Percentiles rank a stretch among this genome's conserved stretches.
Conservation (phyloP, 2,329 filamentous ascomycete genomes). For the Arthroderma sp. region DNA sequence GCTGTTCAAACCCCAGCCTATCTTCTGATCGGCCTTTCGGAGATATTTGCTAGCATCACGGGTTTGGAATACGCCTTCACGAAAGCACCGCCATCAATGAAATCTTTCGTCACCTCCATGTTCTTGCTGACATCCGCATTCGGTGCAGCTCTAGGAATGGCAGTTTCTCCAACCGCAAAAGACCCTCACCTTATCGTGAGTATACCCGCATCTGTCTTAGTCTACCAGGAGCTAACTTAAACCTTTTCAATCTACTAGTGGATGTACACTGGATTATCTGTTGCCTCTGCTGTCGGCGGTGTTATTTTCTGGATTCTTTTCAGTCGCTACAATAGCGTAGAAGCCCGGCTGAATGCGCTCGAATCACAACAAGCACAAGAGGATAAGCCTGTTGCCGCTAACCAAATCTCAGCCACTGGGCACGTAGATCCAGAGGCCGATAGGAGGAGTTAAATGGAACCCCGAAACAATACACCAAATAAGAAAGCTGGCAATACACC, state of each 20-base stretch:
- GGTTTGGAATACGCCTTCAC: conserved; percentile 63
- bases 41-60: conserved; percentile 52
- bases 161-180: conserved; percentile 45
- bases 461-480: too few relatives aligned
- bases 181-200: conserved; percentile 46
- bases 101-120: conserved; percentile 46
- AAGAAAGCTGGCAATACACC: too few relatives aligned
- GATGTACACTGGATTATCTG: conserved; percentile 48
- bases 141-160: conserved; percentile 46
- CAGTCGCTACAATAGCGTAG: conserved; percentile 34
- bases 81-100: conserved; percentile 57
- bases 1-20: conserved; percentile 33
- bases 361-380: conserved; percentile 16
- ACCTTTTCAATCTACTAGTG: conserved; percentile 23
- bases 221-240: too few relatives aligned
- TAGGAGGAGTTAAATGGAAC: too few relatives aligned
- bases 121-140: conserved; percentile 46
- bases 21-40: conserved; percentile 35
- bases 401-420: not conserved
- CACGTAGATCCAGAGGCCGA: too few relatives aligned
- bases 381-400: conserved; percentile 8
- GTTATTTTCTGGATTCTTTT: conserved; percentile 42
- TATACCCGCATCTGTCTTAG: not conserved
- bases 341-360: conserved; percentile 39
- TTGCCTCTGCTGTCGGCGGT: conserved; percentile 37